Base-by-base conservation (phyloP, 2,329 filamentous ascomycete genomes). In the Fonsecaea multimorphosa region DNA sequence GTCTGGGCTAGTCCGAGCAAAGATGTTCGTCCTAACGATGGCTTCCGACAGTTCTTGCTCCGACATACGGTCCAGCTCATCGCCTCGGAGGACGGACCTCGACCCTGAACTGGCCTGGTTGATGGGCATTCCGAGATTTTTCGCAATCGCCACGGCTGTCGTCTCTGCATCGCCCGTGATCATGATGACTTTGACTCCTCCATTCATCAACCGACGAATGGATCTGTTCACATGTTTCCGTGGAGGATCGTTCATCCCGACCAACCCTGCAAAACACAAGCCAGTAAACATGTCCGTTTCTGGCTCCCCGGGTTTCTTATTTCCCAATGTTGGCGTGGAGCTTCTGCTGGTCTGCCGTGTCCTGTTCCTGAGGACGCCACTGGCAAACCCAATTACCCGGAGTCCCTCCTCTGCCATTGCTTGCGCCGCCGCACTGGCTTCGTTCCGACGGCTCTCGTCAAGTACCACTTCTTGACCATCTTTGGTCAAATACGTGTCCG, bases 101-200 rank as follows among this genome's bases (percentile, higher is more conserved):
- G 81, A 73, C 78, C 85, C 67, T 79, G 85, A 70, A 81, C 81
- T 61, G 79, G 77, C 11, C 12, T 57, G 58, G 84, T 85, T 81
- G 63, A 98, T 87, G 1, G 89, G 88, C 92, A 99, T 99, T 46
- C 95, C 95, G n/a, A 99, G 84, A 74, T 97, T 94, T 78, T 87
- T 92, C 32, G 92, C 95, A 75, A 99, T 98, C 0, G 95, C 95
- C 53, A 97, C 84, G 1, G 95, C 95, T 2, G 95, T 99, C 1
- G 92, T 92, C 76, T 98, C 93, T 16, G 95, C 92, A 77, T 99
- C 95, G 65, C 95, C 95, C 9, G 95, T 99, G 71, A 99, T 98
- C 95, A 99, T 99, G 72, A 99, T 96, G 55, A 99, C 92, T 77
- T 93, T 95, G 68, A 99, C 95, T 44, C 94, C 94, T 61, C 95